Evolutionary conservation across 1,139 yeast genomes (phyloP), one percentile per base, ranked within the genome.

Genomic region (Magnusiomyces suaveolens): DNA sequence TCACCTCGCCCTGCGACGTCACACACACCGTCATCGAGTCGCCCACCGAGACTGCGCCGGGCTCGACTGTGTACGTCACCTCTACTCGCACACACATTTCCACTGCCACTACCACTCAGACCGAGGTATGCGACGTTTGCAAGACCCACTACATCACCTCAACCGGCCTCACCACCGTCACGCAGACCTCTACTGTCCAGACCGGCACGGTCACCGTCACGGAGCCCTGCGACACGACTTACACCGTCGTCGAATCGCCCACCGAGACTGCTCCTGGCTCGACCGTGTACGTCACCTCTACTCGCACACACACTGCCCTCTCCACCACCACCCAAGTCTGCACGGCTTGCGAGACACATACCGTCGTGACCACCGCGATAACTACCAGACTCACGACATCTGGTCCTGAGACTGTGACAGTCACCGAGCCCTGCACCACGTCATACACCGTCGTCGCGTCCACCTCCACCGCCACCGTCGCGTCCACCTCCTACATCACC

Each of bases 1-100:
- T 46, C 2, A 46, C 49, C 12, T 20, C 14, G 38, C 49, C 49
- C 2, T 46, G 49, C 21, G 49, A 46, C 18, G 23, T n/a, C 23
- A 46, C 49, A 2, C 23, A 46, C 38, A 46, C 49, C 8, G 41
- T 29, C 29, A 39, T 46, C 21, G 41, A 8, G n/a, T 29, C 49
- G 3, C 49, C 49, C n/a, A 29, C 47, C 16, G 24, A n/a, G 10
- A 3, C 32, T 3, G 33, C 23, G 33, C 14, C 29, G 14, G 33
- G 18, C 8, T 24, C 47, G 14, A 14, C 47, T 25, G 33, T 44
- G 14, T 3, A 14, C 6, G 43, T 38, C 20, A 14, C 43, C 6
- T 14, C 20, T n/a, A 38, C 43, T 18, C 20, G n/a, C 43, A 38
- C 43, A 4, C 18, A 8, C 36, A 29, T 6, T 12, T 8, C 36